Base-by-base conservation (phyloP, 768 basidiomycete species). In the Russula brevipes region DNA sequence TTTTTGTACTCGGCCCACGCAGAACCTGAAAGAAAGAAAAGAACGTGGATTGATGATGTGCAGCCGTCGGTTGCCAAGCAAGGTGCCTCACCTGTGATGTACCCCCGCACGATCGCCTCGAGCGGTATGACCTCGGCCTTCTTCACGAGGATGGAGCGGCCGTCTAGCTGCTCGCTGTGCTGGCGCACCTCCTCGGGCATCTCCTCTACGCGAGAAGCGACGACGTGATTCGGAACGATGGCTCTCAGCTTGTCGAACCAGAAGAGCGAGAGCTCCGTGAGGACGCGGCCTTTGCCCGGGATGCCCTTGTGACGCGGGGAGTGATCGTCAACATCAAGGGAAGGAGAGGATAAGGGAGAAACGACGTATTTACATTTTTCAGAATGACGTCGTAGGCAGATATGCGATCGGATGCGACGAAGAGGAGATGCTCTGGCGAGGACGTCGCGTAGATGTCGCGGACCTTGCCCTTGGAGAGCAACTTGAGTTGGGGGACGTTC, bases 331-430 rank as follows among this genome's bases (percentile, higher is more conserved):
- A 14, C 17, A 24, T 24, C 24, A 33, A 56, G 30, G 31, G 54
- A 56, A 55, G 53, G 61, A 38, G 12, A 7, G 19, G 36, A 31
- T 11, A 19, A 2, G 10, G 5, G 19, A 1, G 10, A 2, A 33
- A 12, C 1, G 2, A 42, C 8, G 16, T 24, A 24, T 60, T 61
- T 72, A 98, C 96, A 75, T 96, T 94, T 72, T 85, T 85, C 65
- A 99, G 82, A 71, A 98, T 87, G 68, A 97, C 89, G 80, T 99
- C 96, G 79, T 92, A 98, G 0, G 95, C 95, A 19, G 92, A 96
- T 72, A 98, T 96, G 66, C 97, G 82, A 76, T 99, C 97, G 10
- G 91, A 88, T 11, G 96, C 95, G 61, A 98, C 88, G 72, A 98
- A 98, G 46, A 99, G 82, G 19, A 99, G 82, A 67, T 84, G 81